Conservation (phyloP, 345 rosid genomes). For the Sonneratia alba region DNA sequence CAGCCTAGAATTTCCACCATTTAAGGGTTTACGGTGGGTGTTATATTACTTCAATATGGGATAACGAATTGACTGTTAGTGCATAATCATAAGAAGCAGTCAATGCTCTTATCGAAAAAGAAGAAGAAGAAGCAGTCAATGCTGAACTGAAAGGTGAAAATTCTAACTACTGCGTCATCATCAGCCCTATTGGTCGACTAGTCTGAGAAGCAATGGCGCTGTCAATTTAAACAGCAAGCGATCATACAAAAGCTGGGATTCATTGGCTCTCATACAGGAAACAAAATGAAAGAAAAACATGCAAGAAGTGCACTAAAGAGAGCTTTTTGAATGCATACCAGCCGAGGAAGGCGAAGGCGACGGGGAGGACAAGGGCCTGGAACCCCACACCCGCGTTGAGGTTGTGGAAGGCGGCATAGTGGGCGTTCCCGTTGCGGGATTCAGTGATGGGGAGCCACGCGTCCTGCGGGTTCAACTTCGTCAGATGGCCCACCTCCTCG, state of each 20-base stretch:
- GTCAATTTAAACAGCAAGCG: no score
- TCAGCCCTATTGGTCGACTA: no score
- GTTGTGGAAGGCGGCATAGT: constrained; percentile 95
- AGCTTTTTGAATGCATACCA: constrained; percentile 31
- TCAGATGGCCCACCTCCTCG: constrained; percentile 90
- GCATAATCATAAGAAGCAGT: background rate
- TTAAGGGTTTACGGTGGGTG: background rate
- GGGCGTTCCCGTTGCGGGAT: constrained; percentile 93
- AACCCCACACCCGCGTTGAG: constrained; percentile 94
- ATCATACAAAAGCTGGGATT: no score
- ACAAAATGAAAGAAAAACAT: no score
- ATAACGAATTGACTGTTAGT: background rate
- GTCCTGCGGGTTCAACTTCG: constrained; percentile 94
- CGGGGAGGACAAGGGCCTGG: constrained; percentile 92
- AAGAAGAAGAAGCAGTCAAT: background rate
- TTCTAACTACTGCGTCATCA: no score
- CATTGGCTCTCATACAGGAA: no score
- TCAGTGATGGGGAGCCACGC: constrained; percentile 99
- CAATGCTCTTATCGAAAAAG: no score
- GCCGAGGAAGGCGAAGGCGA: constrained; percentile 93
- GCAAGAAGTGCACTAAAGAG: background rate
- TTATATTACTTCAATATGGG: background rate
- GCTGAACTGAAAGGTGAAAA: background rate
- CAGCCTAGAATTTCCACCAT: background rate
- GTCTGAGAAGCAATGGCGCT: no score